A percentile compares a stretch with the other conserved stretches of the same genome.
Conservation (phyloP, 2,329 filamentous ascomycete genomes). For the Penicillium sp. region DNA sequence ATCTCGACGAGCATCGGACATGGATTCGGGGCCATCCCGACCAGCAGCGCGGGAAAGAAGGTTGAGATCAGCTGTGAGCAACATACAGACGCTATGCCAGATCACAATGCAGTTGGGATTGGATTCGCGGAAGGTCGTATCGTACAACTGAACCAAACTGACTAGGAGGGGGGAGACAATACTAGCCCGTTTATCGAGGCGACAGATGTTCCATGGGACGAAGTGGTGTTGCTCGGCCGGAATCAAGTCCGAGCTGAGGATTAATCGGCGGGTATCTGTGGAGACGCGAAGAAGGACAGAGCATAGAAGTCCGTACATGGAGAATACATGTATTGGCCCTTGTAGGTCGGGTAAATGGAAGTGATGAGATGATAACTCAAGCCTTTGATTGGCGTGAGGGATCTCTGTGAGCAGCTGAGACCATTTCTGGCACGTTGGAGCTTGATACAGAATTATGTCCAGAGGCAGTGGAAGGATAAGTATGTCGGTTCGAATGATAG, state of each 20-base stretch:
- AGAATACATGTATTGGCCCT: constrained; percentile 2
- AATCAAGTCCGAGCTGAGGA: constrained; percentile 2
- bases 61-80: constrained; percentile 3
- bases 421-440: not conserved
- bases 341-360: constrained; percentile 3
- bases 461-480: not conserved
- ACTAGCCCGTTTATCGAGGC: constrained; percentile 5
- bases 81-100: constrained; percentile 11
- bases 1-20: not conserved
- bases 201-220: constrained; percentile 6
- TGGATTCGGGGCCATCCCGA: constrained; percentile 1
- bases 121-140: not conserved
- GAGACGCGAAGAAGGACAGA: constrained; percentile 8
- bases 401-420: not conserved
- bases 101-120: constrained; percentile 14
- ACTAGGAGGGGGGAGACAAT: constrained; percentile 2
- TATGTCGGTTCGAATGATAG: constrained; percentile 1
- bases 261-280: constrained; percentile 4
- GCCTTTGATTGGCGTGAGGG: not conserved
- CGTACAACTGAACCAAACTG: not conserved
- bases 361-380: not conserved
- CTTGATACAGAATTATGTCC: not conserved
- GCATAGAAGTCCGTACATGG: constrained; percentile 10
- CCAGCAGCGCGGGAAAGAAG: constrained; percentile 7
- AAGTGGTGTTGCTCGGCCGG: not conserved